Evolutionary conservation across 257 asterid species (phyloP), one percentile per base, ranked within the genome.

Genomic region (Solanum acaule): DNA sequence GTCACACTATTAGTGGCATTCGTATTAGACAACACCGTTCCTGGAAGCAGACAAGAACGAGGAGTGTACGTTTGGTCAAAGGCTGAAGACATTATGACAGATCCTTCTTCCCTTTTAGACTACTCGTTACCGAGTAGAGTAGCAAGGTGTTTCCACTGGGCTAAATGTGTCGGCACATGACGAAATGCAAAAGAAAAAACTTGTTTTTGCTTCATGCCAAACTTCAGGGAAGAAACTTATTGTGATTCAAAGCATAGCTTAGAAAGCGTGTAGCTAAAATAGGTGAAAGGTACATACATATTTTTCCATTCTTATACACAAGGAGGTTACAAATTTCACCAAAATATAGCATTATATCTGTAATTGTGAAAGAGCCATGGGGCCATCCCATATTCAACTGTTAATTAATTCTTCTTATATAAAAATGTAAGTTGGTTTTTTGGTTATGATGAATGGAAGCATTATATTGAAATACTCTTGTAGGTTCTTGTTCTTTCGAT

Each of bases 41-140:
- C 98, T 0, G 98, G 99, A 59, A 95, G 94, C 92, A 92, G 88
- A 89, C 96, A 95, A 90, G 98, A 96, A 87, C 94, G 98, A 49
- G 99, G 98, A 44, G 98, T 92, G 61, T 97, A 97, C 93, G 67
- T 89, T 73, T 97, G 99, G 99, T 97, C 98, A 6, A 89, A 87
- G 49, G 90, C 92, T 34, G 96, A 95, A 90, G 98, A 96, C 81
- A 44, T 94, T 78, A 88, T 85, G 33, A 27, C 92, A 42, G 94
- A 94, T 88, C 94, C 98, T 49, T 90, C 97, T 88, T 90, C 93
- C 23, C 93, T 93, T 20, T 90, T 93, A 12, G 95, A 92, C 76
- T 96, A 97, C 88, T 56, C 91, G 37, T 93, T 95, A 14, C 98
- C 99, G 59, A 77, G 92, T 86, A 92, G 88, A 86, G 90, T 95